Percentiles rank a stretch among this genome's conserved stretches.
Conservation (phyloP, 208 protist species). For the Trypanosoma theileri region DNA sequence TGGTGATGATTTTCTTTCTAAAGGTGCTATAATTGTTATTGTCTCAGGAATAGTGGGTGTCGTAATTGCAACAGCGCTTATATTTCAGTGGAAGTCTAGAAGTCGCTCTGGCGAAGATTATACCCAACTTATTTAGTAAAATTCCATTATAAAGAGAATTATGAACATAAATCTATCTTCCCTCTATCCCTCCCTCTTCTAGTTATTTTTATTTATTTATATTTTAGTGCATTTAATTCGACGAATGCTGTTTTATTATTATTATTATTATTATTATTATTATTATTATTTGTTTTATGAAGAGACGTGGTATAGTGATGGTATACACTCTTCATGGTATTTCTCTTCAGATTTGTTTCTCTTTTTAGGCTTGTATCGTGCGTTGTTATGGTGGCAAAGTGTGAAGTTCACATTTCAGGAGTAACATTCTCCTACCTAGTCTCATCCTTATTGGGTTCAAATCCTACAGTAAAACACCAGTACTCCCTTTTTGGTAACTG, state of each 20-base stretch:
- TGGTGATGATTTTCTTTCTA: constrained; percentile 6
- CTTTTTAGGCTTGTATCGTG: not conserved
- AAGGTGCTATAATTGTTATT: constrained; percentile 20
- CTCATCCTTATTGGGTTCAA: constrained; percentile 28
- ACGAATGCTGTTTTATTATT: not conserved
- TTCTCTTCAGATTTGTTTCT: not conserved
- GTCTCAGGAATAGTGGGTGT: constrained; percentile 23
- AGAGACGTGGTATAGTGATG: not conserved
- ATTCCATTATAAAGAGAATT: no score
- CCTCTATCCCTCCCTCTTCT: not conserved
- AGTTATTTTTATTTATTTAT: not conserved
- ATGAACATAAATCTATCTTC: no score
- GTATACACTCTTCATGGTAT: not conserved
- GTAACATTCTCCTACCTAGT: constrained; percentile 50
- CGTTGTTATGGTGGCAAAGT: constrained; percentile 14
- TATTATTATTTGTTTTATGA: not conserved
- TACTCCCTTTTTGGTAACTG: constrained; percentile 46
- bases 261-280: not conserved
- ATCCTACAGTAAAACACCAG: constrained; percentile 22
- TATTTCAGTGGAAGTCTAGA: constrained; percentile 29
- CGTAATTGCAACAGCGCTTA: constrained; percentile 6
- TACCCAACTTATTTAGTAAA: constrained; percentile 19
- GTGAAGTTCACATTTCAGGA: constrained; percentile 49
- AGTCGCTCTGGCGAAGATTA: constrained; percentile 16
- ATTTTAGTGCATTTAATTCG: not conserved